Evolutionary conservation across 2,329 filamentous ascomycete species (phyloP), one percentile per base, ranked within the genome.

Genomic region (Whalleya microplaca): DNA sequence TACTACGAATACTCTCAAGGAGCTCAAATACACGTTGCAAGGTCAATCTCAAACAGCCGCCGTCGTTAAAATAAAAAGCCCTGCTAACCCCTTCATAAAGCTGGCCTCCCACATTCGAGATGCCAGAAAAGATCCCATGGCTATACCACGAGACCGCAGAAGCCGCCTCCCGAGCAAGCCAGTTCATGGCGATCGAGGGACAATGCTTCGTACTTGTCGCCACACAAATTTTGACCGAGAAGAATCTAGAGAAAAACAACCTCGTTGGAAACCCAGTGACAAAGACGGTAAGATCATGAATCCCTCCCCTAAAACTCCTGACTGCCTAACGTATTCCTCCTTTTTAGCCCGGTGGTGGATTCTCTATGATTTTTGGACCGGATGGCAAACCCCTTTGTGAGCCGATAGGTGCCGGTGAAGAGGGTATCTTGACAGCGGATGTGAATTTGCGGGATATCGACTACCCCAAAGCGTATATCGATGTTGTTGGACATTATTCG

Each of bases 401-500:
- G 40, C 65, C 73, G 0, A 37, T 77, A 52, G 67, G 70, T 2
- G 67, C 71, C 14, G 72, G 72, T 0, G 71, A 73, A 21, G 82
- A 85, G 61, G 75, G 77, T 3, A 76, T 84, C 10, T 53, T 84
- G 7, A 78, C 75, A 53, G 80, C 80, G 0, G 79, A 84, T 55
- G 64, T 84, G 45, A 77, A 84, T 40, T 66, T 85, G 48, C 67
- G 74, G 18, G 71, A 73, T 40, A 72, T 76, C 9, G 71, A 75
- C n/a, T 70, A 73, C 23, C 72, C 73, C 0, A 70, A 74, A 32
- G 72, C 71, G 0, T 76, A 77, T 45, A 71, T 76, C 16, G 75
- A 78, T 50, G 73, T 75, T 32, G 69, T 70, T 51, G 70, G 69
- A 2, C 67, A 71, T 61, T 70, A 77, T 61, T 71, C 72, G 50